Evolutionary conservation across 805 yeast species (phyloP).

Genomic region (Metschnikowia kofuensis): DNA sequence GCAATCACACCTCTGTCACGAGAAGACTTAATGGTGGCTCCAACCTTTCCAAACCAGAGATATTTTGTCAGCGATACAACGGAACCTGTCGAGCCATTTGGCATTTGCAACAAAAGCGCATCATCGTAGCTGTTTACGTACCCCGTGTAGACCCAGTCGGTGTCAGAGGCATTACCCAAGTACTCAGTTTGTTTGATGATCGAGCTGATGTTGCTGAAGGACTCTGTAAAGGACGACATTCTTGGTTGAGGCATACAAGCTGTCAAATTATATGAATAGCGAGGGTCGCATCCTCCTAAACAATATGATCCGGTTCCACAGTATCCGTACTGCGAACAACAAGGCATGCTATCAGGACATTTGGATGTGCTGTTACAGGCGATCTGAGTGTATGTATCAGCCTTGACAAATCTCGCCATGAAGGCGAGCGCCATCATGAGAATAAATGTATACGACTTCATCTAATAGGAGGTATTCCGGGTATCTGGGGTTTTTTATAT

Average conservation of each 20-base stretch:
- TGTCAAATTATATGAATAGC: slow-evolving; percentile 56
- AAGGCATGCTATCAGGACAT: slow-evolving; percentile 81
- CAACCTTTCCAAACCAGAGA: slow-evolving; percentile 85
- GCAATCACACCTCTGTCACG: slow-evolving; percentile 78
- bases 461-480: neutral
- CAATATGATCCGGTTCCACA: slow-evolving; percentile 81
- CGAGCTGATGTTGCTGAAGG: slow-evolving; percentile 34
- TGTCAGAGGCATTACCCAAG: slow-evolving; percentile 67
- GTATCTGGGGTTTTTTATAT: neutral
- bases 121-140: slow-evolving; percentile 48
- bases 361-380: slow-evolving; percentile 50
- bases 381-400: slow-evolving; percentile 13
- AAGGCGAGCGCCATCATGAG: slow-evolving; percentile 6
- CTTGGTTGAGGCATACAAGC: slow-evolving; percentile 88
- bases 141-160: slow-evolving; percentile 73
- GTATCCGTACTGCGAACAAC: slow-evolving; percentile 78
- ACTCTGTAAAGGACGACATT: slow-evolving; percentile 49
- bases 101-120: slow-evolving; percentile 70
- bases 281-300: slow-evolving; percentile 85
- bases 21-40: slow-evolving; percentile 68
- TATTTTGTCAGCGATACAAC: slow-evolving; percentile 75
- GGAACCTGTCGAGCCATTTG: slow-evolving; percentile 69
- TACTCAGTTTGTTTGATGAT: slow-evolving; percentile 35
- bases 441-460: slow-evolving; percentile 9
- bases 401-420: slow-evolving; percentile 9